Base-by-base conservation (phyloP, 495 filamentous ascomycete species). In the Jackrogersella minutella region DNA sequence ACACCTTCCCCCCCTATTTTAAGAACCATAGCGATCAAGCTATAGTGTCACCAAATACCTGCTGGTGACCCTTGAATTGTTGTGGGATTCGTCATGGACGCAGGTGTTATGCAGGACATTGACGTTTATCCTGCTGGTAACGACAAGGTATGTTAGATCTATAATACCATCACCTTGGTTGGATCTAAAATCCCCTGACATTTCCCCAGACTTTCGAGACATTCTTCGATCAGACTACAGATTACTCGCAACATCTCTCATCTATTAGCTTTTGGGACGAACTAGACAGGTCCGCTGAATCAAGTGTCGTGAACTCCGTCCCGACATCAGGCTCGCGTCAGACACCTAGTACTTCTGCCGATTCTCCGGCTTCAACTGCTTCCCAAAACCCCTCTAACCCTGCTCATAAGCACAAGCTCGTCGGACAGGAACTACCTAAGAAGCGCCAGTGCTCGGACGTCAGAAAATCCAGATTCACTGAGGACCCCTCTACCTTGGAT, bases 61-160 rank as follows among this genome's bases (percentile, higher is more conserved):
- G 47, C 64, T 62, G 60, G 63, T 68, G 58, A 36, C 70, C 64
- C 55, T 66, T 52, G 40, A 69, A 62, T 58, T 74, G 46, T 51
- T 46, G 65, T 66, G 70, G 64, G 64, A 66, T 66, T 73, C 72
- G 72, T 74, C 72, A 74, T 74, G 72, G 72, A 74, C 71, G 61
- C 72, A 74, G 64, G 72, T 74, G 69, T 68, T 67, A 74, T 74
- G 70, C 72, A 74, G 66, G 72, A 74, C 70, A 74, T 73, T 51
- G 72, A 74, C 70, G 70, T 69, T 67, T 73, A 73, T 66, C 70
- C 72, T 57, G 63, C 72, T 56, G 66, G 71, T 67, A 72, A 66
- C 67, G 68, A 66, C 59, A 61, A 65, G 70, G 61, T 71, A 69
- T 57, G 64, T 54, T 51, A 22, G 21, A 39, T 44, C 19, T 44